Base-by-base conservation (phyloP, 2,329 filamentous ascomycete genomes). In the Epichloe gansuensis region DNA sequence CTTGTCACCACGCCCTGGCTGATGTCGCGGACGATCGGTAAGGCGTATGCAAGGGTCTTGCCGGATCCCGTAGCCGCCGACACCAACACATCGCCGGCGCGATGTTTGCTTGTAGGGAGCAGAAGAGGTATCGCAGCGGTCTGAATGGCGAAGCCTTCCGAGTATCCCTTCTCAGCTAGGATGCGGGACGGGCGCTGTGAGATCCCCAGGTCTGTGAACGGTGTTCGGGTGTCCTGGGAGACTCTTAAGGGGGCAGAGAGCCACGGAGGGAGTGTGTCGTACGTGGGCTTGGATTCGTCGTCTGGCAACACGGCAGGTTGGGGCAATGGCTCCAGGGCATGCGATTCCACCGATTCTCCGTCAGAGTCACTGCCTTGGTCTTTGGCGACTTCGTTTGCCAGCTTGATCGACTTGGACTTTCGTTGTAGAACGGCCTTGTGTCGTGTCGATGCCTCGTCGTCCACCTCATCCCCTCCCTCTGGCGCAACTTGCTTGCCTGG, bases 31-130 rank as follows among this genome's bases (percentile, higher is more conserved):
- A 95, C 77, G 53, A 98, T 81, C 0, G 93, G 93, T 3, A 98
- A 71, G 0, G 91, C 80, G 62, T 98, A 98, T 0, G 91, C 86
- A 15, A 98, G 68, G 0, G 93, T 98, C 65, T 98, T 98, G 52
- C 93, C 93, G 0, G 93, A 97, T 8, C 93, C 93, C 0, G 93
- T 98, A 1, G 91, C 87, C 0, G 94, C 93, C 7, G 89, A 93
- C 3, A 98, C 84, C 44, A 95, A 84, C 4, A 98, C 68, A 65
- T 98, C 93, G 5, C 88, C 86, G 1, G 78, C 70, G 38, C 81
- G 76, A 38, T 77, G 71, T 52, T 77, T 73, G 42, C 77, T 75
- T 0, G 77, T 79, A 23, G 80, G 82, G 4, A 95, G 73, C 5
- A 98, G 75, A 41, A 95, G 74, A 1, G 91, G 90, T 27, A 98